Conservation (phyloP, 2,329 filamentous ascomycete genomes). For the Emydomyces testavorans region DNA sequence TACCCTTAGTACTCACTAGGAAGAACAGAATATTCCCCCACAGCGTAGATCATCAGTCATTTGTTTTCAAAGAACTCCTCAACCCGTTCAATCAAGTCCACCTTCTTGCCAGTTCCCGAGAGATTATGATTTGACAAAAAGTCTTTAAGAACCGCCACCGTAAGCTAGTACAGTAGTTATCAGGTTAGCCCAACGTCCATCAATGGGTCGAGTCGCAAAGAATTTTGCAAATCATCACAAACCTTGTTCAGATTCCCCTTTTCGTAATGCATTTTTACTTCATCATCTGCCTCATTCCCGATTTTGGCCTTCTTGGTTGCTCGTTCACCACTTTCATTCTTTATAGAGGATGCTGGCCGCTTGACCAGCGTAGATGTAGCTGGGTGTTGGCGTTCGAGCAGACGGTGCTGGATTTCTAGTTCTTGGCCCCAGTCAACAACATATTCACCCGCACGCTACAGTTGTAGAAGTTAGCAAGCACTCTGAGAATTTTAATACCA, state of each 20-base stretch:
- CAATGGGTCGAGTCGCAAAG: neutral
- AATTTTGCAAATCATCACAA: neutral
- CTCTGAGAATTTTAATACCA: too few relatives aligned
- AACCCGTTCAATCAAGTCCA: constrained; percentile 40
- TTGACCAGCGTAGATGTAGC: constrained; percentile 39
- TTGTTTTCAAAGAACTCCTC: constrained; percentile 40
- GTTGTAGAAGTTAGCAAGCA: neutral
- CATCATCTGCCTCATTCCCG: constrained; percentile 27
- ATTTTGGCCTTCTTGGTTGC: constrained; percentile 39
- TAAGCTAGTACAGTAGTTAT: constrained; percentile 34
- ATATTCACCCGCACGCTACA: constrained; percentile 59
- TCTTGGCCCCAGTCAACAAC: constrained; percentile 64
- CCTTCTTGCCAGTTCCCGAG: constrained; percentile 38
- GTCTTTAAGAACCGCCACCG: constrained; percentile 37
- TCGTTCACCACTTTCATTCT: constrained; percentile 20
- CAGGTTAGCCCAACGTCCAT: neutral
- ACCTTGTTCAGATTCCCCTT: constrained; percentile 37
- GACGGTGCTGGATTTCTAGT: constrained; percentile 49
- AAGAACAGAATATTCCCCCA: too few relatives aligned
- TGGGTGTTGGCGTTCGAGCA: constrained; percentile 33
- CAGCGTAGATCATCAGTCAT: constrained; percentile 15
- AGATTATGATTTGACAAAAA: constrained; percentile 38
- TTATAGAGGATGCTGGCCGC: constrained; percentile 26
- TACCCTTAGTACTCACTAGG: too few relatives aligned
- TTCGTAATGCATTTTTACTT: constrained; percentile 33